Base-by-base conservation (phyloP, 2,329 filamentous ascomycete species). In the Scedosporium dehoogii region DNA sequence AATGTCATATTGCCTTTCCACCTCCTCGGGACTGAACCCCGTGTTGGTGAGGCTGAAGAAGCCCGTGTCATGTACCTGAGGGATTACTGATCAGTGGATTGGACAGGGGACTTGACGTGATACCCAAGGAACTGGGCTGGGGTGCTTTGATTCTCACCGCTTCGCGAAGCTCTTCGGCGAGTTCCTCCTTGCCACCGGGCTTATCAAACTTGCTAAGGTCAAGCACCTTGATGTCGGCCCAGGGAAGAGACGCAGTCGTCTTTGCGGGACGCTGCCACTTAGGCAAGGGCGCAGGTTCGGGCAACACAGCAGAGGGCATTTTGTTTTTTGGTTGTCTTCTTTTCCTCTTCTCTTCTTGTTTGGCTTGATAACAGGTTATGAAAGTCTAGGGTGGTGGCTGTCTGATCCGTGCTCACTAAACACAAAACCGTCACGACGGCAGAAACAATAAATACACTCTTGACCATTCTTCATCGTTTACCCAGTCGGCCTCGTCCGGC, bases 11-110 rank as follows among this genome's bases (percentile, higher is more conserved):
- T 84, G 81, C 6, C 74, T 73, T 65, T 83, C 76, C 7, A 84
- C 75, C 64, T 81, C 75, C 27, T 82, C 80, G 64, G 81, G 76
- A 3, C 69, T 73, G 60, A 84, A 74, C 62, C 80, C 80, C 56
- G 80, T 83, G 69, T 83, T 81, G 38, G 78, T 79, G 6, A 83
- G 74, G 63, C 81, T 81, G 69, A 83, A 84, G 73, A 83, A 79
- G 1, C 81, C 80, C 65, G 68, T 70, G 16, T 65, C 62, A 29
- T 69, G 69, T 9, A 70, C 69, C 70, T 70, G 42, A 38, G 33
- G 1, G 2, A 57, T 27, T 4, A 12, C 4, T 57, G 6, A 12
- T 58, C 7, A 61, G 27, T 6, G 4, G 9, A n/a, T 18, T 14
- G 2, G 2, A 21, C 4, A 21, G 29, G 12, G 33, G 16, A 3